Evolutionary conservation across 73 alveolate species (phyloP), one percentile per base, ranked within the genome.

Genomic region (Effrenium voratum): DNA sequence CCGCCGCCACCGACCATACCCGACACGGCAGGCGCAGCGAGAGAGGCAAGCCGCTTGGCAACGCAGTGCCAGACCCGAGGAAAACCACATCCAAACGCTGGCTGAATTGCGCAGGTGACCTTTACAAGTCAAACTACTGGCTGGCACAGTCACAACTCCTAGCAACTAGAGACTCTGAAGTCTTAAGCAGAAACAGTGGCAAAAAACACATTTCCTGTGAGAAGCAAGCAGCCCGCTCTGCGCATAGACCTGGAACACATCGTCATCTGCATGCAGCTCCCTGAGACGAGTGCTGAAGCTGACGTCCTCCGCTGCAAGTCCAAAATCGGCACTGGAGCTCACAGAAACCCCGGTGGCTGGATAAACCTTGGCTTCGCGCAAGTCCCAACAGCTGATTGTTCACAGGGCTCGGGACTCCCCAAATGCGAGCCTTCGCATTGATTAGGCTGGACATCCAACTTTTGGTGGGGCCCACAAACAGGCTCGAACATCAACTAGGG

Each of bases 261-360:
- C 84, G 40, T 73, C 84, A 34, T 10, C 34, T n/a, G 36, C 57
- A 2, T 44, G 38, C 84, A 73, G 40, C 6, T 73, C 84, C 34
- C 41, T 38, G 34, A 73, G 84, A 34, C 84, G 3, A 5, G 38
- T 40, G 4, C 57, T 38, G 40, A 40, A 19, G 1, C 10, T 5
- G 5, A 16, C 50, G 55, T 34, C 57, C 6, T 3, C 24, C 15
- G 84, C 57, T 73, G 84, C 52, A 32, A 73, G 34, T 38, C 55
- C 84, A 49, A 73, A 44, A 38, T 73, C 57, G 8, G 55, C 32
- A 10, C 40, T 55, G 19, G 8, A 8, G 8, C 63, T 19, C 40
- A 73, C 36, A 55, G 8, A 32, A 8, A 73, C 84, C 2, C 84
- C 55, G 8, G 84, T 73, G 84, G 84, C 84, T 15, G 84, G 84